Conservation (phyloP, 148 eudicot genomes). For the Chenopodium suecicum region DNA sequence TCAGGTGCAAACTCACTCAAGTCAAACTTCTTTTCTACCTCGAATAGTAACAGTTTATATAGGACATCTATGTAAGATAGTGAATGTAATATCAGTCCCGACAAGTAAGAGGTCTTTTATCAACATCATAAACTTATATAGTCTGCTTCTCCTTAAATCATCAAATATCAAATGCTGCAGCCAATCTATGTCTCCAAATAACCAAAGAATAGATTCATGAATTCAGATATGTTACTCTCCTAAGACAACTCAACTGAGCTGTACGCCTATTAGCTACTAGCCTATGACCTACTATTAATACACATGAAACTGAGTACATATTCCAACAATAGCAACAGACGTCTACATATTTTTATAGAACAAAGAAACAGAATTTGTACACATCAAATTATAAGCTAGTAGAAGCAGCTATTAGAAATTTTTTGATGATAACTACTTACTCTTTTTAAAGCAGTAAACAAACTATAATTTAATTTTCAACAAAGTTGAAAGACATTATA, state of each 20-base stretch:
- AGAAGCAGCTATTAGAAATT: neutral
- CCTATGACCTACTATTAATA: neutral
- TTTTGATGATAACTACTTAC: neutral
- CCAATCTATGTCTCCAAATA: neutral
- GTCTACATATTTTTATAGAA: neutral
- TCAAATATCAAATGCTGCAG: neutral
- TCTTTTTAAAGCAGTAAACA: neutral
- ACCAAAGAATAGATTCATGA: conserved; percentile 3
- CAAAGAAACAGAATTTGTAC: neutral
- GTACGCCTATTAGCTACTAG: conserved; percentile 13
- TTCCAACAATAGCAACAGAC: neutral
- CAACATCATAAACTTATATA: neutral
- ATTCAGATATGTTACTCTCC: conserved; percentile 18
- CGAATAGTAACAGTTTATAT: neutral
- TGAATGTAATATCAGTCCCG: neutral
- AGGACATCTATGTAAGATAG: neutral
- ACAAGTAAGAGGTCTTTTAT: neutral
- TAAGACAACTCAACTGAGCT: conserved; percentile 28
- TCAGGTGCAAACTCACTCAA: neutral
- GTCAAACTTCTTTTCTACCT: neutral
- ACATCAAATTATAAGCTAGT: neutral
- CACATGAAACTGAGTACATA: neutral
- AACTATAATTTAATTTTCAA: neutral
- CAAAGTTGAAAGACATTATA: neutral
- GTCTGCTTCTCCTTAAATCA: neutral